Evolutionary conservation across 208 protist genomes (phyloP).

Genomic region (Leishmania gerbilli): DNA sequence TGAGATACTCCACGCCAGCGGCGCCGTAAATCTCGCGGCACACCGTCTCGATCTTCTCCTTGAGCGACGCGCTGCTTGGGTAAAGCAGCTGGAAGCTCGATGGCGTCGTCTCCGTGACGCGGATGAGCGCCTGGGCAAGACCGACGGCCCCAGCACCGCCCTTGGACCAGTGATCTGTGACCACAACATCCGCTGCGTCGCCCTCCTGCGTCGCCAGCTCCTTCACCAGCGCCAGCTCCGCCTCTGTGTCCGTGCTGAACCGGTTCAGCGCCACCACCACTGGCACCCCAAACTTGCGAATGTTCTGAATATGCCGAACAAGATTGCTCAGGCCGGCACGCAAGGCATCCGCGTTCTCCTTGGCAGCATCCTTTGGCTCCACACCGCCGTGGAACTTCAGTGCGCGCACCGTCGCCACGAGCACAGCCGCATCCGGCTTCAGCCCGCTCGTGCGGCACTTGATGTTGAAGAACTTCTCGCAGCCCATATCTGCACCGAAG

Average conservation of each 20-base stretch:
- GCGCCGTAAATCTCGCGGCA: slow-evolving; percentile 96
- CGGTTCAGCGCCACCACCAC: slow-evolving; percentile 97
- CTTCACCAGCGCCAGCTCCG: slow-evolving; percentile 88
- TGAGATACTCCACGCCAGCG: slow-evolving; percentile 85
- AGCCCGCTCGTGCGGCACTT: slow-evolving; percentile 96
- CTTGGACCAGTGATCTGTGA: slow-evolving; percentile 92
- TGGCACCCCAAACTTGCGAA: slow-evolving; percentile 95
- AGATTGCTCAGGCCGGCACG: slow-evolving; percentile 91
- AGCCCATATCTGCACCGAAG: slow-evolving; percentile 95
- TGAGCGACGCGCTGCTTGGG: slow-evolving; percentile 82
- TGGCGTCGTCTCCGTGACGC: slow-evolving; percentile 55
- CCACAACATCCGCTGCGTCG: slow-evolving; percentile 92
- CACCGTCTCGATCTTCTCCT: slow-evolving; percentile 97
- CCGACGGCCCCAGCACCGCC: slow-evolving; percentile 91
- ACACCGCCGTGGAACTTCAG: slow-evolving; percentile 97
- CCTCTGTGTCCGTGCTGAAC: slow-evolving; percentile 92
- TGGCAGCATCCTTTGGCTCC: slow-evolving; percentile 61
- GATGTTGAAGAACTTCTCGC: slow-evolving; percentile 99
- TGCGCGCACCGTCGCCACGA: slow-evolving; percentile 96
- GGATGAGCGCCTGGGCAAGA: slow-evolving; percentile 87
- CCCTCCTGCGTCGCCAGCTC: slow-evolving; percentile 61
- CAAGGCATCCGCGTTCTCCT: slow-evolving; percentile 93
- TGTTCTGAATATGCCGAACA: slow-evolving; percentile 93
- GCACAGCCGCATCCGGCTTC: slow-evolving; percentile 93
- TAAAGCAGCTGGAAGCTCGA: slow-evolving; percentile 95